phyloP scores from a whole-genome alignment of 768 basidiomycete genomes.

The Lentinus brumalis region DNA sequence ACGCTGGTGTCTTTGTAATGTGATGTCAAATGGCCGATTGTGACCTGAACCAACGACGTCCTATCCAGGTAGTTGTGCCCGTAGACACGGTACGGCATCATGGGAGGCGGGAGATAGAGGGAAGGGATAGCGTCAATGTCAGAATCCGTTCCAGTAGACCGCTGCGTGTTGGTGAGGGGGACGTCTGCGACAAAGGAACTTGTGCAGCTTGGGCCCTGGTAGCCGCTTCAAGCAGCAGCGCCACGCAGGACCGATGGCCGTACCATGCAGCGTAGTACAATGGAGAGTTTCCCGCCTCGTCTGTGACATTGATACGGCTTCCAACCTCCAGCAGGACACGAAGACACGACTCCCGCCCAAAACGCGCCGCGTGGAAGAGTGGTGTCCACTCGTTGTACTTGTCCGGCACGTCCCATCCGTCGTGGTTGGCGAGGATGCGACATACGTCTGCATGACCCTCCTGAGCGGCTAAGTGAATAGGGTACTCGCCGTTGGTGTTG shows the following conservation, averaged over 20 bases:
- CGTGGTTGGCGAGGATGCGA: conserved; percentile 66
- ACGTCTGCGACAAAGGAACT: conserved; percentile 26
- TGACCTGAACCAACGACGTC: conserved; percentile 81
- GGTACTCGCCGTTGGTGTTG: conserved; percentile 95
- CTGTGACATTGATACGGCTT: conserved; percentile 69
- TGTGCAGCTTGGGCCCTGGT: conserved; percentile 25
- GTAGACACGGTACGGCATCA: conserved; percentile 97
- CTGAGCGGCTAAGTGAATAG: conserved; percentile 92
- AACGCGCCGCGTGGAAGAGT: conserved; percentile 90
- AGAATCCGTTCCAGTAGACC: conserved; percentile 44
- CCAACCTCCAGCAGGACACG: conserved; percentile 79
- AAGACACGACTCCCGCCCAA: conserved; percentile 77
- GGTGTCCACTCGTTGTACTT: conserved; percentile 99
- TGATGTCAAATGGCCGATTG: conserved; percentile 69
- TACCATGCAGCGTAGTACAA: conserved; percentile 98
- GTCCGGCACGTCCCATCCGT: conserved; percentile 85
- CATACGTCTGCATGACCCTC: conserved; percentile 91
- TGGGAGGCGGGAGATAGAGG: conserved; percentile 94
- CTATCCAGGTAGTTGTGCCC: conserved; percentile 95
- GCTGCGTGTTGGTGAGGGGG: conserved; percentile 25
- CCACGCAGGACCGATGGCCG: conserved; percentile 74
- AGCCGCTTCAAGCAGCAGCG: conserved; percentile 52
- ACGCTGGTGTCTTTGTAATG: conserved; percentile 32
- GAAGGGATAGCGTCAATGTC: conserved; percentile 94
- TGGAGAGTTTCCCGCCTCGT: conserved; percentile 84